phyloP scores from a whole-genome alignment of 1,139 yeast species.

The Suhomyces taliae region DNA sequence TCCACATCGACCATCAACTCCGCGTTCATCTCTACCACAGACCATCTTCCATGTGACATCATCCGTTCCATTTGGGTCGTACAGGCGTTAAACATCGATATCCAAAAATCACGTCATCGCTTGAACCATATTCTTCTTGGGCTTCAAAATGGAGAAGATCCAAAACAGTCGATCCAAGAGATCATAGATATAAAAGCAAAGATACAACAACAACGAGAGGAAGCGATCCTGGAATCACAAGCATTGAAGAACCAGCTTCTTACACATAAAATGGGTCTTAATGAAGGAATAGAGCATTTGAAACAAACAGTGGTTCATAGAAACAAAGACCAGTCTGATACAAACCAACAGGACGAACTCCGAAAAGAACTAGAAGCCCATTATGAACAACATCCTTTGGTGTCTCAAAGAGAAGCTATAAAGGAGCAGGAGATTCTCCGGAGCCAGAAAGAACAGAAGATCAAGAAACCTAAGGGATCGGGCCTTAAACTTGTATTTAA shows the following conservation, averaged over 20 bases:
- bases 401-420: slow-evolving; percentile 43
- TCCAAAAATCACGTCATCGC: slow-evolving; percentile 20
- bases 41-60: slow-evolving; percentile 48
- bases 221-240: slow-evolving; percentile 36
- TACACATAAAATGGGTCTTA: slow-evolving; percentile 31
- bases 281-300: slow-evolving; percentile 34
- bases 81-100: slow-evolving; percentile 37
- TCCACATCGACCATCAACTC: slow-evolving; percentile 31
- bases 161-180: slow-evolving; percentile 10
- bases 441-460: slow-evolving; percentile 2
- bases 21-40: slow-evolving; percentile 46
- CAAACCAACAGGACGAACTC: slow-evolving; percentile 20
- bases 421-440: slow-evolving; percentile 25
- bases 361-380: slow-evolving; percentile 36
- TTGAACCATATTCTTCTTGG: slow-evolving; percentile 9
- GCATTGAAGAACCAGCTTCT: slow-evolving; percentile 37
- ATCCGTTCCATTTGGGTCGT: slow-evolving; percentile 48
- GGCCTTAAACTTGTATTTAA: slow-evolving; percentile 13
- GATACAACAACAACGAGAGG: slow-evolving; percentile 20
- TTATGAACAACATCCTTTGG: slow-evolving; percentile 37
- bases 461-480: slow-evolving; percentile 2
- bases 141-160: slow-evolving; percentile 5
- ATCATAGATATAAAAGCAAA: slow-evolving; percentile 14
- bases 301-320: slow-evolving; percentile 16
- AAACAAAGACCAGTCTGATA: slow-evolving; percentile 12